Evolutionary conservation across 129 eudicot species (phyloP), one percentile per base, ranked within the genome.

Genomic region (Saussurea involucrata): DNA sequence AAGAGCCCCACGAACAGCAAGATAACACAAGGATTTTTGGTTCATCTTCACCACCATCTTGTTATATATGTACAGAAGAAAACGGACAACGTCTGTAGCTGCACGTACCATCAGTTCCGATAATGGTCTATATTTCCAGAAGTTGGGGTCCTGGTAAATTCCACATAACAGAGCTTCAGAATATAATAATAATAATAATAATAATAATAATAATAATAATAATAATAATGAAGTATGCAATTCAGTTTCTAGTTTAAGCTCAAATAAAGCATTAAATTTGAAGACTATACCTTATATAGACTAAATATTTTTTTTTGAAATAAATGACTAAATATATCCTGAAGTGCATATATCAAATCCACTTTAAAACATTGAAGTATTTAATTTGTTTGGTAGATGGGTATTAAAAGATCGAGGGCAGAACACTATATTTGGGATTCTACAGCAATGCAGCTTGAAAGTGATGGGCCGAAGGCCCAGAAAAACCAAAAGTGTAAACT

Each of bases 21-120:
- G 98, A 84, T 86, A 64, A 96, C 98, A 93, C 74, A 91, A 84
- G 27, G 97, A 93, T 76, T 78, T 86, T 76, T 87, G 75, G 74
- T 83, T 91, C 85, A 93, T 75, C 72, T 85, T 93, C 70, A 87
- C 97, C 79, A 91, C 78, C 93, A 93, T 93, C 87, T 89, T 93
- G 46, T 93, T 83, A 79, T 89, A 89, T 63, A 93, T 85, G 63
- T 73, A 86, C 68, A 88, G 92, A 78, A 93, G 96, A 91, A 93
- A 93, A 65, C 97, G 98, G 53, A 93, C 98, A 87, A 91, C 98
- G 68, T 93, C 98, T 73, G 92, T 90, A 63, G 98, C 98, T 74
- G 97, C 98, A 63, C 94, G 90, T 68, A 90, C 86, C 98, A 93
- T 93, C 72, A 79, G 82, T 70, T 91, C 98, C 10, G 98, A 91